Base-by-base conservation (phyloP, 345 rosid species). In the Corchorus olitorius region DNA sequence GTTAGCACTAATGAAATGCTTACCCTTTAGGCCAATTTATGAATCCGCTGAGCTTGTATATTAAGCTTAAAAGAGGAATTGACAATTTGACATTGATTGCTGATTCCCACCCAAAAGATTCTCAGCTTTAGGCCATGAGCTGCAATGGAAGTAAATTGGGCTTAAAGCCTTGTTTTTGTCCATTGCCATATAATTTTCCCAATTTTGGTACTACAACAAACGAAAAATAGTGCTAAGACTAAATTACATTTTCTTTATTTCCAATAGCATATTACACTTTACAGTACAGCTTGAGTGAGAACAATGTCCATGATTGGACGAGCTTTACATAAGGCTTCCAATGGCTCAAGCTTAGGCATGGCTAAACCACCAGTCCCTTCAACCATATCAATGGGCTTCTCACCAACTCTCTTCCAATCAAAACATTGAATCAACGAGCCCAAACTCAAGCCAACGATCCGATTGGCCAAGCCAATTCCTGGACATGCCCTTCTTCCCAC, bases 401-500 rank as follows among this genome's bases (percentile, higher is more conserved):
- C 82, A 16, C 81, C 74, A 43, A 80, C 76, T 64, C 74, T 76
- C 9, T 85, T 70, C 92, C 88, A 85, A 6, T 84, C 87, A 65
- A 89, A 87, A 62, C 89, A 81, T 39, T 83, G 89, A 59, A 87
- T 58, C 83, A 89, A 22, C 15, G 82, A 76, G 41, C 84, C 86
- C 78, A 88, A 63, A 3, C 84, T 45, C 75, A 78, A 80, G 4
- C 84, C 87, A 15, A 83, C 66, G 39, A 83, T 76, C 5, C 84
- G 79, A 4, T 76, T 77, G 59, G 86, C 89, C 52, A 89, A 72
- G 20, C 63, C 74, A 46, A 74, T 58, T 0, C 89, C 90, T 3
- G 90, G 89, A 74, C 92, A 87, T 8, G 80, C 84, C 77, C 89
- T 78, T 49, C 88, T 82, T 7, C 89, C 87, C 45, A 85, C 14